Conservation (phyloP, 2,329 filamentous ascomycete genomes). For the Fonsecaea nubica region DNA sequence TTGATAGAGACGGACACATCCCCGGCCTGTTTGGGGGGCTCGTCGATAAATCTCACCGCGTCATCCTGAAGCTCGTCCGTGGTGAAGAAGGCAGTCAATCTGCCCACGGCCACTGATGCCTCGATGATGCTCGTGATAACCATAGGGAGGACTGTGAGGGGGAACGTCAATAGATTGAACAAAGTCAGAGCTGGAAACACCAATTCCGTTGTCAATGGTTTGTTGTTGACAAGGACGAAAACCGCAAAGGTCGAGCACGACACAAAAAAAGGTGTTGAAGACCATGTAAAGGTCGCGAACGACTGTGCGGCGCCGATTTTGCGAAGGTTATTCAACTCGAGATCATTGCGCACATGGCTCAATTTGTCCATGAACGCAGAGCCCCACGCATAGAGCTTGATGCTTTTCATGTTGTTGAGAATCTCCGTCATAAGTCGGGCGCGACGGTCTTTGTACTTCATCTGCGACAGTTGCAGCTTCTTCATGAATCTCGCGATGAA, state of each 20-base stretch:
- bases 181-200: slow-evolving; percentile 92
- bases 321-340: slow-evolving; percentile 90
- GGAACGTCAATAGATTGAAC: slow-evolving; percentile 96
- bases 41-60: slow-evolving; percentile 71
- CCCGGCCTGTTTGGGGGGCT: slow-evolving; percentile 74
- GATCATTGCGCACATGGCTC: slow-evolving; percentile 93
- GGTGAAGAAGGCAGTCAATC: slow-evolving; percentile 81
- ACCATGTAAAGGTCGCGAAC: slow-evolving; percentile 97
- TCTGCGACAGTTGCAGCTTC: slow-evolving; percentile 90
- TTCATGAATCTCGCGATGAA: slow-evolving; percentile 93
- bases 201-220: slow-evolving; percentile 87
- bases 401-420: slow-evolving; percentile 99
- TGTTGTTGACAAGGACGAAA: slow-evolving; percentile 83
- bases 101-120: slow-evolving; percentile 86
- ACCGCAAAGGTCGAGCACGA: slow-evolving; percentile 96
- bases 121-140: slow-evolving; percentile 97
- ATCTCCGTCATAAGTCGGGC: slow-evolving; percentile 96
- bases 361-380: slow-evolving; percentile 97
- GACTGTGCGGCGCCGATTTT: slow-evolving; percentile 96
- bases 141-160: slow-evolving; percentile 92
- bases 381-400: slow-evolving; percentile 98
- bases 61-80: slow-evolving; percentile 90
- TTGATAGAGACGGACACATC: slow-evolving; percentile 85
- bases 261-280: slow-evolving; percentile 93
- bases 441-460: slow-evolving; percentile 98